Evolutionary conservation across 768 basidiomycete genomes (phyloP).

Genomic region (Russula ochroleuca): DNA sequence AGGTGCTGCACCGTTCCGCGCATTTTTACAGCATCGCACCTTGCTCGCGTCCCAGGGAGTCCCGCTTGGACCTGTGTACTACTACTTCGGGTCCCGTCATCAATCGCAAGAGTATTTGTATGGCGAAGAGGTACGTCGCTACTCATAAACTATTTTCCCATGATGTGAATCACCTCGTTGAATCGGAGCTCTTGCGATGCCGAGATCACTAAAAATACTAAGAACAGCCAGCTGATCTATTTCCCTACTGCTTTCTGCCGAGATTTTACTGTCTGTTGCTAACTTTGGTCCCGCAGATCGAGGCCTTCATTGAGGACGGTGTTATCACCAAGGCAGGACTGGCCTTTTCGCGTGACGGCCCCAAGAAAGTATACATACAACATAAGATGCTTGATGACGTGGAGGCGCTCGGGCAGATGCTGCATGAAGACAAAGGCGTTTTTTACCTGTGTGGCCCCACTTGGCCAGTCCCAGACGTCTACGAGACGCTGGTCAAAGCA

Average conservation of each 20-base stretch:
- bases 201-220: conserved; percentile 24
- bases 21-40: conserved; percentile 95
- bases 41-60: conserved; percentile 70
- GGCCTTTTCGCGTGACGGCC: conserved; percentile 93
- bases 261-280: conserved; percentile 5
- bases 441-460: conserved; percentile 99
- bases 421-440: conserved; percentile 68
- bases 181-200: conserved; percentile 25
- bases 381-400: conserved; percentile 96
- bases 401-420: conserved; percentile 64
- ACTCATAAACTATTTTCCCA: not conserved
- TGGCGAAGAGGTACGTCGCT: conserved; percentile 58
- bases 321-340: conserved; percentile 87
- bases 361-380: conserved; percentile 95
- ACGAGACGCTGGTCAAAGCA: conserved; percentile 83
- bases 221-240: conserved; percentile 28
- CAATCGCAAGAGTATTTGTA: conserved; percentile 96
- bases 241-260: not conserved
- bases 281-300: conserved; percentile 44
- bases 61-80: conserved; percentile 87
- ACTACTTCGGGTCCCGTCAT: conserved; percentile 98
- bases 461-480: conserved; percentile 99
- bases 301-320: conserved; percentile 83
- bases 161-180: conserved; percentile 25
- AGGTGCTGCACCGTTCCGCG: conserved; percentile 98